Evolutionary conservation across 1,139 yeast species (phyloP), one percentile per base, ranked within the genome.

Genomic region (Lodderomyces orthopsilosis): DNA sequence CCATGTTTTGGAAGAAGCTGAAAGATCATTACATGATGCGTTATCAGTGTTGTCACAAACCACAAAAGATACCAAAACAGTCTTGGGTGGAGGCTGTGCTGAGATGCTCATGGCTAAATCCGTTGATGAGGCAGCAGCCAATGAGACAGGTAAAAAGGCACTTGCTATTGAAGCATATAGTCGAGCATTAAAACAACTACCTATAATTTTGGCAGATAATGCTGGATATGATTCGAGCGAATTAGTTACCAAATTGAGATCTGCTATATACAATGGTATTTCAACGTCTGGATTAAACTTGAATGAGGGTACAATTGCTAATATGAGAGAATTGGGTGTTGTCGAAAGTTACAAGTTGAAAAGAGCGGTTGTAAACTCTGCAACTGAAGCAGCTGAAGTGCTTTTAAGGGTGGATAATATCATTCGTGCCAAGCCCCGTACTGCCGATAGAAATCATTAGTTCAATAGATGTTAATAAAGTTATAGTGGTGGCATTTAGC

Each of bases 21-120:
- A 93, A 66, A 84, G 99, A 66, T 90, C 98, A 1, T 74, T 93
- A 49, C 99, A 94, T 61, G 99, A 93, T 67, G 98, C 99, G 1
- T 75, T 93, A 47, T 88, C 96, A 2, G 98, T 93, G 12, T 75
- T 93, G 46, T 89, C 97, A 1, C 98, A 94, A 68, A 93, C 98
- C 13, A 93, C 97, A 1, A 82, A 75, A 54, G 96, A 90, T 58
- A 87, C 98, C n/a, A 82, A 91, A 63, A 90, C 97, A 2, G 94
- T 94, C 32, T 77, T 93, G 40, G 99, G 99, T 46, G 99, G 97
- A 52, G 99, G 99, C 22, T 91, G 97, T 62, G 83, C 97, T 4
- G 99, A 93, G 67, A 91, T 93, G 96, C 75, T 89, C 56, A 93
- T 93, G 98, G 86, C 97, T 10, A 89, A 88, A 65, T 97, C 98